Conservation (phyloP, 148 eudicot species). For the Hydrangea macrophylla region DNA sequence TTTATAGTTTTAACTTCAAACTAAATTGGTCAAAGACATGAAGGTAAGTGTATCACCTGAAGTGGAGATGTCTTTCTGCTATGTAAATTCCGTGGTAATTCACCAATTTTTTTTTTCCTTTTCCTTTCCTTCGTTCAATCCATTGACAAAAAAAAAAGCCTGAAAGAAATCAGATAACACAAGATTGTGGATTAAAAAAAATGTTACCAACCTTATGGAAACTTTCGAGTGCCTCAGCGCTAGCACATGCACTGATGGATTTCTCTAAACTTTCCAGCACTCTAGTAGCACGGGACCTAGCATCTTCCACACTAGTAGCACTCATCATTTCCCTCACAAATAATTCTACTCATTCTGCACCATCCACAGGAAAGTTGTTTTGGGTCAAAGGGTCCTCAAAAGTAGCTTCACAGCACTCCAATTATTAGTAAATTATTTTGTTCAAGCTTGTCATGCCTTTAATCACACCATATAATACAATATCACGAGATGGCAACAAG, state of each 20-base stretch:
- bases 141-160: conserved; percentile 30
- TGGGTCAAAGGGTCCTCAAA: conserved; percentile 25
- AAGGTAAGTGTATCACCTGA: too few species aligned
- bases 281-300: conserved; percentile 61
- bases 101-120: too few species aligned
- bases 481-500: background rate
- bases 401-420: too few species aligned
- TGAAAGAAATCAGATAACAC: background rate
- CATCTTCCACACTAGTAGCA: conserved; percentile 72
- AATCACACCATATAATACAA: background rate
- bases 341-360: conserved; percentile 76
- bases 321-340: conserved; percentile 63
- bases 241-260: conserved; percentile 40
- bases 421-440: too few species aligned
- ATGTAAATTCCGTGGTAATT: too few species aligned
- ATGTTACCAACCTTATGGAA: conserved; percentile 43
- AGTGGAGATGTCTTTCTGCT: too few species aligned
- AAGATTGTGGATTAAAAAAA: background rate
- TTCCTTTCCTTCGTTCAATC: background rate
- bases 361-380: conserved; percentile 44
- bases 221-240: conserved; percentile 40
- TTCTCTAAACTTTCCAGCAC: conserved; percentile 64
- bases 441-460: too few species aligned
- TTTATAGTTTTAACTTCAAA: too few species aligned
- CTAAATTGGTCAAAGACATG: too few species aligned